These are phyloP conservation scores for Saturnispora hagleri DNA, from an alignment of 805 yeast genomes.

Conservation along the genomic window DNA sequence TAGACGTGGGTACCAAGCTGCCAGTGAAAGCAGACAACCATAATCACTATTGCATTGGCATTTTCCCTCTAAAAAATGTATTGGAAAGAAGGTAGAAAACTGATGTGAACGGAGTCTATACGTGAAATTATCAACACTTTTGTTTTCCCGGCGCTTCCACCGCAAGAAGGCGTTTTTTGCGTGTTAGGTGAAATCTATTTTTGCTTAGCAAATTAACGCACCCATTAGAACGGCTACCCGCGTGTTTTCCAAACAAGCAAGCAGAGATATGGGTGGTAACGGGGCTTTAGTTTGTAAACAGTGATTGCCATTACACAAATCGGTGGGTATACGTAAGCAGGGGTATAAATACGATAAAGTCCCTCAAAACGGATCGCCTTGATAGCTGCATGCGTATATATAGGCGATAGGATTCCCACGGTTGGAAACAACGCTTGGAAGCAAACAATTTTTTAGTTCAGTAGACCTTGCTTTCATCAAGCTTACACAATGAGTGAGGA, in stretches of 20 bases:
- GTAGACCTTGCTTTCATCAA: not conserved
- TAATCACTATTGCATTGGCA: too few relatives aligned
- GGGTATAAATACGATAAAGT: not conserved
- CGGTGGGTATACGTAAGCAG: not conserved
- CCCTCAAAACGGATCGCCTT: not conserved
- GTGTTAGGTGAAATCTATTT: not conserved
- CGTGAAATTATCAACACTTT: not conserved
- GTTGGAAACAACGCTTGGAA: not conserved
- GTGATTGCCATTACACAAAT: not conserved
- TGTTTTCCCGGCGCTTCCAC: not conserved
- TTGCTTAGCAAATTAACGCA: not conserved
- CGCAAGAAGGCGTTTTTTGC: not conserved
- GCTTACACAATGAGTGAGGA: constrained; percentile 9
- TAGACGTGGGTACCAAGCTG: too few relatives aligned
- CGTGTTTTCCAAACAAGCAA: not conserved
- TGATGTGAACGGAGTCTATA: too few relatives aligned
- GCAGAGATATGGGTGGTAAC: not conserved
- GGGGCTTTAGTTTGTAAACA: not conserved
- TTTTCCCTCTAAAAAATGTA: too few relatives aligned
- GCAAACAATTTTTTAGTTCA: too few relatives aligned
- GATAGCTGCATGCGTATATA: too few relatives aligned
- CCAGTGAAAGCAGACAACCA: too few relatives aligned
- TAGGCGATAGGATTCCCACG: too few relatives aligned
- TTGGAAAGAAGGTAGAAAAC: too few relatives aligned
- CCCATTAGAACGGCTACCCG: not conserved